Base-by-base conservation (phyloP, 345 rosid species). In the Salix brachista region DNA sequence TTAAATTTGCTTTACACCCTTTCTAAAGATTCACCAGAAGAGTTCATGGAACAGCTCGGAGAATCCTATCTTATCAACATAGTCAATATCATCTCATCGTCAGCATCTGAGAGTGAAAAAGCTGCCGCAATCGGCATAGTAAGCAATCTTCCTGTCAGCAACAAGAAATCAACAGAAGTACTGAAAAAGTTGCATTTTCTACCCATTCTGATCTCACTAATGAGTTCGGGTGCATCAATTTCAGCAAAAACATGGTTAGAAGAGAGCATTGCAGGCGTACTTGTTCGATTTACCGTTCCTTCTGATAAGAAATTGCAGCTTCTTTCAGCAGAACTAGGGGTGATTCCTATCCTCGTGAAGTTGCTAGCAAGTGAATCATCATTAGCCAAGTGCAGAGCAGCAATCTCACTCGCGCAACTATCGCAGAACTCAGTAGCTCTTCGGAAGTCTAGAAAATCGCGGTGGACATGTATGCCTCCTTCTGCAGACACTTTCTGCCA, bases 301-400 rank as follows among this genome's bases (percentile, higher is more conserved):
- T 82, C 91, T 36, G 93, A 91, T 67, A 89, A 82, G 86, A 89
- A 84, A 79, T 72, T 89, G 28, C 96, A 89, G 81, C 86, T 81
- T 73, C 81, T 72, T 62, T 76, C 90, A 32, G 93, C 84, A 25
- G 90, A 87, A 69, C 77, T 83, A 1, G 93, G 89, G 48, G 82
- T 82, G 37, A 85, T 91, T 73, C 89, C 90, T 26, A 75, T 82
- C 72, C 91, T 91, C 25, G 87, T 91, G 68, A 87, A 88, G 78
- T 50, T 85, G 37, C 78, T 91, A 11, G 80, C 96, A 69, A 77
- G 68, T 5, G 87, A 83, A 9, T 86, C 91, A 14, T 30, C 80
- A 4, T 60, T 82, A 36, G 88, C 90, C 1, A 91, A 84, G 80
- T 60, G 74, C 28, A 82, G 83, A 77, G 91, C 96, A 30, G 93